Evolutionary conservation across 2,329 filamentous ascomycete species (phyloP), one percentile per base, ranked within the genome.

Genomic region (Chaetomium sp.): DNA sequence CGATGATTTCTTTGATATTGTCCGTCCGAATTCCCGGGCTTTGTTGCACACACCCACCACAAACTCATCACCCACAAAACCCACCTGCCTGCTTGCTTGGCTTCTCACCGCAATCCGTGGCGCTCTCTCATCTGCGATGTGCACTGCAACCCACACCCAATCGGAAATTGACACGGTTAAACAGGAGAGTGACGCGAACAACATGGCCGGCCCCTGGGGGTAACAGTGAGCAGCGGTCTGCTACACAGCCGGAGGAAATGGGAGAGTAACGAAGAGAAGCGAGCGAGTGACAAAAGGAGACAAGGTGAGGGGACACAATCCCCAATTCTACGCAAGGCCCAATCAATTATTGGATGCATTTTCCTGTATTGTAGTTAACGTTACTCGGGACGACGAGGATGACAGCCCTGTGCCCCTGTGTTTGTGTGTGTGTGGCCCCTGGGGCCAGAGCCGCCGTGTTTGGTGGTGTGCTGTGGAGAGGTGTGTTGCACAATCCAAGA

Each of bases 141-240:
- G 45, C 40, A 51, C 36, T 32, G 33, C 36, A 43, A 52, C 14
- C 36, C 49, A 56, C 49, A 49, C 44, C 19, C 55, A 54, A 54
- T 57, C 47, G 55, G 51, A 52, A 49, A 54, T 52, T 52, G 47
- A 38, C 37, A 48, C 55, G 55, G 42, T 49, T 54, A 54, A 54
- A 57, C 51, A 14, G 12, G 12, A 56, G 10, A 44, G 42, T 27
- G 43, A 47, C 49, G 38, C 44, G 54, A 27, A 27, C 19, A 27
- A 27, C 19, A 27, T 27, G 19, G 19, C 19, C 19, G 19, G 50
- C 27, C 45, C 35, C 33, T 52, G 3, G 46, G 52, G n/a, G 35
- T 32, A 27, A 12, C 32, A 38, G 19, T 27, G 19, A 27, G 19
- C 19, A 27, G 19, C 19, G 19, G 19, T 27, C 19, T 27, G 19